Percentiles rank a stretch among this genome's conserved stretches.
These are phyloP conservation scores for Populus hybrid DNA, from an alignment of 441 rosid genomes.

Conservation along the genomic window DNA sequence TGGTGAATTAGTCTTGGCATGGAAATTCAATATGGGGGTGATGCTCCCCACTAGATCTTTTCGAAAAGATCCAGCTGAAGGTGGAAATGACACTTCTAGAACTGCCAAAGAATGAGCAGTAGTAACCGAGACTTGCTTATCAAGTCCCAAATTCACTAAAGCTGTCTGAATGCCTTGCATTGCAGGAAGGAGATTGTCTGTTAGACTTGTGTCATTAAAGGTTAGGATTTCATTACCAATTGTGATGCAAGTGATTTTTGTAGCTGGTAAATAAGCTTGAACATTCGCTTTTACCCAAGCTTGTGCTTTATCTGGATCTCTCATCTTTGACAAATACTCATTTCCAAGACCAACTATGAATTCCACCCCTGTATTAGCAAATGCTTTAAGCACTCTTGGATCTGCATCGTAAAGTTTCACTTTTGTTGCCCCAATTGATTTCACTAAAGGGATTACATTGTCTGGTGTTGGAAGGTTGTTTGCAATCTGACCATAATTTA, in stretches of 20 bases:
- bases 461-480: conserved; percentile 77
- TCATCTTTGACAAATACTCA: conserved; percentile 58
- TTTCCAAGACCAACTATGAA: conserved; percentile 83
- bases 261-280: conserved; percentile 60
- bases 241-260: conserved; percentile 72
- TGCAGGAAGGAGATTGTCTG: conserved; percentile 59
- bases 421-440: conserved; percentile 74
- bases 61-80: conserved; percentile 78
- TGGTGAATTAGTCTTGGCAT: conserved; percentile 59
- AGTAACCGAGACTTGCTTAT: conserved; percentile 64
- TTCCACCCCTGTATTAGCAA: conserved; percentile 68
- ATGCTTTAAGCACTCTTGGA: conserved; percentile 72
- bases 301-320: conserved; percentile 53
- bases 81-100: conserved; percentile 76
- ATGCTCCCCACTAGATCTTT: conserved; percentile 50
- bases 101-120: conserved; percentile 87
- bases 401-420: conserved; percentile 95
- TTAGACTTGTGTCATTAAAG: conserved; percentile 61
- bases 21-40: conserved; percentile 61
- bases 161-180: conserved; percentile 79
- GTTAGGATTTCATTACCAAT: conserved; percentile 87
- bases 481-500: conserved; percentile 92
- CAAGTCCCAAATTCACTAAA: conserved; percentile 53
- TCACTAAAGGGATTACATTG: conserved; percentile 62
- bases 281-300: conserved; percentile 74